These are phyloP conservation scores for Backusella liffmaniae DNA, from an alignment of 192 early-diverging fungal species.

Conservation along the genomic window DNA sequence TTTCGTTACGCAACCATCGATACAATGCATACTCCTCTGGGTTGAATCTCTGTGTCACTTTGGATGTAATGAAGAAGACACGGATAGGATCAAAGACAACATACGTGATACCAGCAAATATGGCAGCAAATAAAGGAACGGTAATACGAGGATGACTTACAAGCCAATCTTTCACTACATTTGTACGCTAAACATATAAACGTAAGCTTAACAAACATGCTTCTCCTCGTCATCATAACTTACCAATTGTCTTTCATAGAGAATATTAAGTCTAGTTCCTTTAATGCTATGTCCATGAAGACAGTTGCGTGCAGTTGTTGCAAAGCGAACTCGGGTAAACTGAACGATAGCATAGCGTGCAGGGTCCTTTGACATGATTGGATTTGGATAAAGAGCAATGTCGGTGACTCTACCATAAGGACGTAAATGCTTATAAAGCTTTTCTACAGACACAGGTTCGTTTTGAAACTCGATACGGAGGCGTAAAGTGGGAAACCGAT, in stretches of 20 bases:
- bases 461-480: constrained; percentile 77
- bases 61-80: constrained; percentile 85
- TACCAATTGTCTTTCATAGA: constrained; percentile 59
- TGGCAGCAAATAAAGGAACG: constrained; percentile 76
- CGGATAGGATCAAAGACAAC: constrained; percentile 91
- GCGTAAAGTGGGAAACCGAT: constrained; percentile 47
- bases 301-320: constrained; percentile 91
- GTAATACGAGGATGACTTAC: constrained; percentile 73
- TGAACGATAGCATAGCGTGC: constrained; percentile 80
- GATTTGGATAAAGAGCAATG: constrained; percentile 61
- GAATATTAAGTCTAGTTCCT: constrained; percentile 58
- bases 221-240: neutral
- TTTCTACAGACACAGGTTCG: constrained; percentile 55
- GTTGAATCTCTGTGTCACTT: constrained; percentile 79
- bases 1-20: constrained; percentile 60
- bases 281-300: constrained; percentile 77
- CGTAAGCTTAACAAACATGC: neutral
- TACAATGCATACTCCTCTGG: constrained; percentile 58
- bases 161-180: constrained; percentile 64
- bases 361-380: constrained; percentile 65
- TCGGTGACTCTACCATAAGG: constrained; percentile 81
- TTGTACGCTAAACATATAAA: constrained; percentile 38
- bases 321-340: constrained; percentile 72
- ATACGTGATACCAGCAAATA: constrained; percentile 77
- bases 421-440: constrained; percentile 72